Evolutionary conservation across 1,284 basidiomycete genomes (phyloP).

Genomic region (Cystobasidium pallidum): DNA sequence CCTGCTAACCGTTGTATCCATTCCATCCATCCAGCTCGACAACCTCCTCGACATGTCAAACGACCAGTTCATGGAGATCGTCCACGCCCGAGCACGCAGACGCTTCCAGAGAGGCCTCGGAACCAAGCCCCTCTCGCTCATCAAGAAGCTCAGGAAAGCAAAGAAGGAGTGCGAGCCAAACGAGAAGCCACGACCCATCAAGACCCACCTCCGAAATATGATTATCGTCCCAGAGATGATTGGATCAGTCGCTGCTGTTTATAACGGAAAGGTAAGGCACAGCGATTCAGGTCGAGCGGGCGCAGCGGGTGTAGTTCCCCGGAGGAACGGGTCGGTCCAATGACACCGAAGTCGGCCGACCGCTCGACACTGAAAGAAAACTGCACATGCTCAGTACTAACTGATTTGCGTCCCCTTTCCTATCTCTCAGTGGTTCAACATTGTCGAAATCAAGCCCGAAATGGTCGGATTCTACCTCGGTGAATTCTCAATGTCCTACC

Average conservation of each 20-base stretch:
- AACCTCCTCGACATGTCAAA: slow-evolving; percentile 95
- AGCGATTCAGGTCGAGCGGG: neutral
- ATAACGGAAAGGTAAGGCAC: slow-evolving; percentile 87
- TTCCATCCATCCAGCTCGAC: slow-evolving; percentile 65
- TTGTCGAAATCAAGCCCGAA: slow-evolving; percentile 97
- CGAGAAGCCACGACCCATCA: slow-evolving; percentile 97
- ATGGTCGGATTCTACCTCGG: slow-evolving; percentile 99
- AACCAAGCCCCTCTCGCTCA: slow-evolving; percentile 96
- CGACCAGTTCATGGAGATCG: slow-evolving; percentile 81
- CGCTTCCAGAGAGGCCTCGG: slow-evolving; percentile 99
- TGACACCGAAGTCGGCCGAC: too few species aligned
- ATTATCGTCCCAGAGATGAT: slow-evolving; percentile 99
- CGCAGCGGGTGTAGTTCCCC: neutral
- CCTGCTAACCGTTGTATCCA: too few species aligned
- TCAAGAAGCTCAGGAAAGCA: slow-evolving; percentile 99
- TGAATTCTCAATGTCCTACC: slow-evolving; percentile 90
- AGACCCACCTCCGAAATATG: slow-evolving; percentile 98
- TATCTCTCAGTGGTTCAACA: slow-evolving; percentile 43
- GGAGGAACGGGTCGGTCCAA: too few species aligned
- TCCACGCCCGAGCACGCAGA: slow-evolving; percentile 96
- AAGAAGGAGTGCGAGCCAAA: slow-evolving; percentile 98
- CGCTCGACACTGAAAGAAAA: neutral
- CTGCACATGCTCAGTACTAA: neutral
- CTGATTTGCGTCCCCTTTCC: slow-evolving; percentile 47
- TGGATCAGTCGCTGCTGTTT: slow-evolving; percentile 79